These are phyloP conservation scores for Papiliotrema flavescens DNA, from an alignment of 1,284 basidiomycete species.

Conservation along the genomic window DNA sequence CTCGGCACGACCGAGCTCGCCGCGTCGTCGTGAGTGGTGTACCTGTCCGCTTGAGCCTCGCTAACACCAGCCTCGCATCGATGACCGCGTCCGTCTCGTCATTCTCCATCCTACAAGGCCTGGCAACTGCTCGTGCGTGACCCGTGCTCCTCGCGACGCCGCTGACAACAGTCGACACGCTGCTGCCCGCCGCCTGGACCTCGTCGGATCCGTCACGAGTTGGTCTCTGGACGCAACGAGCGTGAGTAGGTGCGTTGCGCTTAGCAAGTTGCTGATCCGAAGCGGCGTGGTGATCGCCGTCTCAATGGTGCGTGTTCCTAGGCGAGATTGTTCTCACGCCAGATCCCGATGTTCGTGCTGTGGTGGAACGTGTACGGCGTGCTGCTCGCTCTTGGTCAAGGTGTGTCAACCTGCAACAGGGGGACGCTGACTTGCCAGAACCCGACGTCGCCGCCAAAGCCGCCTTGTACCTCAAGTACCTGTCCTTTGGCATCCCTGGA, in stretches of 20 bases:
- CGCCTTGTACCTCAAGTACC: conserved; percentile 69
- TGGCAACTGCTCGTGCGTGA: conserved; percentile 61
- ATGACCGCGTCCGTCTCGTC: conserved; percentile 78
- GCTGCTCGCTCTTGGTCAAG: conserved; percentile 75
- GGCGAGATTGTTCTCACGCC: conserved; percentile 50
- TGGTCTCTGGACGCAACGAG: conserved; percentile 85
- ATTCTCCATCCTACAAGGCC: conserved; percentile 75
- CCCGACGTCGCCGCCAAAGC: conserved; percentile 78
- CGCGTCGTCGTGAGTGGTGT: conserved; percentile 58
- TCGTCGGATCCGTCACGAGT: conserved; percentile 75
- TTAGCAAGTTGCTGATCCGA: conserved; percentile 6
- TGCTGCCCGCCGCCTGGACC: conserved; percentile 88
- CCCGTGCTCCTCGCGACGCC: background rate
- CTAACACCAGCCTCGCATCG: conserved; percentile 57
- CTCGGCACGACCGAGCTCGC: conserved; percentile 67
- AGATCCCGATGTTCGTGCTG: conserved; percentile 41
- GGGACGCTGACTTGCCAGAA: conserved; percentile 43
- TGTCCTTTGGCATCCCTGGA: conserved; percentile 79
- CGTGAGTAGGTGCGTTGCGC: conserved; percentile 48
- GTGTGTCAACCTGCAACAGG: conserved; percentile 11
- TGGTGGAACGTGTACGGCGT: conserved; percentile 82
- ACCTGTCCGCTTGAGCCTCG: background rate
- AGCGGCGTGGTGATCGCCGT: conserved; percentile 64
- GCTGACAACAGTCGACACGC: conserved; percentile 62
- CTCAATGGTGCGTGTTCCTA: conserved; percentile 50